Percentiles rank a stretch among this genome's conserved stretches.
Evolutionary conservation across 495 filamentous ascomycete species (phyloP).

Genomic region (Polyplosphaeria fusca): DNA sequence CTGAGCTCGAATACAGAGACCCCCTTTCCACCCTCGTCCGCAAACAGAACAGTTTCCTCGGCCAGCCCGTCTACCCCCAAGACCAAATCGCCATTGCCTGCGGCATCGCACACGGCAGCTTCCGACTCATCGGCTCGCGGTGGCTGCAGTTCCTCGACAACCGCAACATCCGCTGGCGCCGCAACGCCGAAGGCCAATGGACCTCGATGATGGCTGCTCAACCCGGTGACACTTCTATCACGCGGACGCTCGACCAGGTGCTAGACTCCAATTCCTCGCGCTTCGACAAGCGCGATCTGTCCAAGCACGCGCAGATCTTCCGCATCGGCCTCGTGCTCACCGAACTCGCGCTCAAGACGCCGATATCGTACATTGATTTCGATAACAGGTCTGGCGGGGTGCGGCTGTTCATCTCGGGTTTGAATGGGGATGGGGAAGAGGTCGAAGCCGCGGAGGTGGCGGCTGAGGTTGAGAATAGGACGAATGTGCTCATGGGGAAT

Average conservation of each 20-base stretch:
- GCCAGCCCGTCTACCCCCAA: slow-evolving; percentile 19
- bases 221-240: slow-evolving; percentile 4
- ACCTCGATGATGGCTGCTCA: slow-evolving; percentile 15
- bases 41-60: background rate
- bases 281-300: background rate
- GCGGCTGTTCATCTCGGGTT: background rate
- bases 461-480: slow-evolving; percentile 16
- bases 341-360: slow-evolving; percentile 15
- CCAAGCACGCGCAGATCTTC: slow-evolving; percentile 16
- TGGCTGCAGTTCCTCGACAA: slow-evolving; percentile 15
- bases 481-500: slow-evolving; percentile 18
- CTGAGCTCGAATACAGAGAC: slow-evolving; percentile 7
- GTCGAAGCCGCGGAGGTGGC: slow-evolving; percentile 14
- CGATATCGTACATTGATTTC: slow-evolving; percentile 4
- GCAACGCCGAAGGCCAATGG: slow-evolving; percentile 9
- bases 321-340: slow-evolving; percentile 19
- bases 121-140: slow-evolving; percentile 14
- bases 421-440: background rate
- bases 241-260: background rate
- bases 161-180: slow-evolving; percentile 16
- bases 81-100: slow-evolving; percentile 17
- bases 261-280: background rate
- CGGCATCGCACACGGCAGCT: slow-evolving; percentile 7
- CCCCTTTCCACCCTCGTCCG: slow-evolving; percentile 6
- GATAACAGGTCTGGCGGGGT: background rate